Base-by-base conservation (phyloP, 2,329 filamentous ascomycete genomes). In the Hansfordia pulvinata region DNA sequence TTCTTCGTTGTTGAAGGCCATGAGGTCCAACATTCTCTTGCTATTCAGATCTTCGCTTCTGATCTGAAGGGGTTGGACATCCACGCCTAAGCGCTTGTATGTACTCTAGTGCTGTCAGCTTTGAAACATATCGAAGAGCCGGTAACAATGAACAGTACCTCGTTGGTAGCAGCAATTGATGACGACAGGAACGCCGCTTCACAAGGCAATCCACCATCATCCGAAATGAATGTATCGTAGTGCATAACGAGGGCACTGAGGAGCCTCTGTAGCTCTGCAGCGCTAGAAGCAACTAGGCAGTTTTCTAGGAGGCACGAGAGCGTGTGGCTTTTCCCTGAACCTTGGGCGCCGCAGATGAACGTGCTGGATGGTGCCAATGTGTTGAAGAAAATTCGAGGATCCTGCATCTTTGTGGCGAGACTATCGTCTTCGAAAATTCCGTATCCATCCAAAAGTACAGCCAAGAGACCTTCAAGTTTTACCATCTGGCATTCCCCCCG, bases 291-390 rank as follows among this genome's bases (percentile, higher is more conserved):
- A 1, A 70, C 46, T 0, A 78, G 48, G 19, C 63, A 73, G 34
- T 69, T 72, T 39, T 78, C 72, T 0, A 69, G 41, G 1, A 69
- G 35, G 25, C 61, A 69, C 1, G 63, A 63, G 1, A 75, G 50
- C 0, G 67, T 72, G 32, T 77, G 70, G 23, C 66, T 72, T 40
- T 77, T 77, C 0, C 73, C 73, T 1, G 65, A 71, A 2, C 72
- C 71, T 32, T 77, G 71, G 12, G 65, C 68, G 2, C 72, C 71
- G 29, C 72, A 77, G 17, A 77, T 68, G 45, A 77, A 77, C 4
- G 59, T 53, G 10, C 69, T 75, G 1, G 63, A 69, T 0, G 72
- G 73, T 0, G 52, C 46, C 0, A 56, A 37, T 3, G 63, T 49
- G 27, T 66, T 65, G 42, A 59, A 56, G 21, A 57, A 61, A 1